Base-by-base conservation (phyloP, 2,329 filamentous ascomycete genomes). In the Dothiorella sarmentorum region DNA sequence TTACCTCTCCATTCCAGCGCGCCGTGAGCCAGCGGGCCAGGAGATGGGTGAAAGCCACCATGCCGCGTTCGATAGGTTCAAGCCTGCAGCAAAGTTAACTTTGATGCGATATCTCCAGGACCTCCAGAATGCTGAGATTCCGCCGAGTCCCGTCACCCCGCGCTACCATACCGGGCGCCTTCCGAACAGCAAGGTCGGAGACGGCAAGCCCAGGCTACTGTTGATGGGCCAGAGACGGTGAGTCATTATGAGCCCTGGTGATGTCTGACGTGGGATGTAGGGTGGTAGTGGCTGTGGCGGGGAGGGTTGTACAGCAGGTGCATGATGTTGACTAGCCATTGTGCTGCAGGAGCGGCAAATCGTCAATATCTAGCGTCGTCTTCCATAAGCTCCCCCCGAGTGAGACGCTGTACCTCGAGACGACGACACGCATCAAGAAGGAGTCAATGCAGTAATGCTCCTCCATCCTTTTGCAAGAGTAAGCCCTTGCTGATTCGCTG, bases 361-460 rank as follows among this genome's bases (percentile, higher is more conserved):
- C 94, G 0, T 99, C 94, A 5, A 97, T 99, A 71, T 94, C 92
- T 24, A 97, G 91, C 69, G 95, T 99, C 47, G 93, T 99, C n/a
- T 97, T 99, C 69, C 92, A 97, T 75, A 99, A 99, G 73, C 86
- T 97, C 70, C 91, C 93, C 3, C 92, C 94, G 2, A 95, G 90
- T 66, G 95, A 99, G 77, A 97, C 94, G 0, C 78, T 99, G 15
- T 99, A 96, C 68, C 82, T 99, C 17, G 94, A 97, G 73, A 96
- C 94, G 0, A 99, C 94, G 3, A 92, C 91, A 9, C 84, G 90
- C 29, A 95, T 97, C 63, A 91, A 96, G 69, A 96, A 96, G 70
- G 91, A 97, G 66, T 90, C 89, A 3, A 92, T 97, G 81, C 90
- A 94, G 92, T 97, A 74, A 76, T 31, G 1, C 22, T 27, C 15